Evolutionary conservation across 2,329 filamentous ascomycete genomes (phyloP).

Genomic region (Fusarium buxicola): DNA sequence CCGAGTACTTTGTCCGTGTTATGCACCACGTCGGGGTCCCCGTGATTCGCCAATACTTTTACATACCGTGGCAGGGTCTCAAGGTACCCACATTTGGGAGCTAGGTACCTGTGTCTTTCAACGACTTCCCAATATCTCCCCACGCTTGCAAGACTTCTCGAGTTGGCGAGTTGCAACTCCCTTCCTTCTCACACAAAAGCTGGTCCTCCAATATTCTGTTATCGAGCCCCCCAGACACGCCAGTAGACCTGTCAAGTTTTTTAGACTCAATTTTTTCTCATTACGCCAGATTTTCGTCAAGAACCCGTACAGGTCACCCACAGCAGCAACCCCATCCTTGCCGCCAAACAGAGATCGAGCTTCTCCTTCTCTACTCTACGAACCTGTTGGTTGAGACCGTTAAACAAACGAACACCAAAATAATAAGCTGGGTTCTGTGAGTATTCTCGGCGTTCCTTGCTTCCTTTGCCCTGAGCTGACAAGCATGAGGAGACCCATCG

Average conservation of each 20-base stretch:
- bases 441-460: not conserved
- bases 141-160: conserved; percentile 20
- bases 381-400: not conserved
- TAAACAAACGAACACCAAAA: not conserved
- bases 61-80: conserved; percentile 1
- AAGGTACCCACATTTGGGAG: conserved; percentile 29
- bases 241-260: not conserved
- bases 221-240: not conserved
- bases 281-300: conserved; percentile 9
- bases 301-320: conserved; percentile 15
- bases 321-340: conserved; percentile 17
- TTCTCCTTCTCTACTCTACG: conserved; percentile 1
- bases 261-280: not conserved
- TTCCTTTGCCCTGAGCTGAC: not conserved
- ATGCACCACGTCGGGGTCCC: not conserved
- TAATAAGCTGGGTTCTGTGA: not conserved
- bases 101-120: conserved; percentile 26
- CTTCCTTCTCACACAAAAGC: not conserved
- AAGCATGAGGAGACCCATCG: not conserved
- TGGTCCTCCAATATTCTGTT: not conserved
- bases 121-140: conserved; percentile 32
- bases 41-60: conserved; percentile 12
- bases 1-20: conserved; percentile 5
- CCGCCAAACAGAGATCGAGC: conserved; percentile 9
- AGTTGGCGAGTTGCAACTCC: conserved; percentile 11